phyloP scores from a whole-genome alignment of 495 filamentous ascomycete species.

The Cenococcum geophilum region DNA sequence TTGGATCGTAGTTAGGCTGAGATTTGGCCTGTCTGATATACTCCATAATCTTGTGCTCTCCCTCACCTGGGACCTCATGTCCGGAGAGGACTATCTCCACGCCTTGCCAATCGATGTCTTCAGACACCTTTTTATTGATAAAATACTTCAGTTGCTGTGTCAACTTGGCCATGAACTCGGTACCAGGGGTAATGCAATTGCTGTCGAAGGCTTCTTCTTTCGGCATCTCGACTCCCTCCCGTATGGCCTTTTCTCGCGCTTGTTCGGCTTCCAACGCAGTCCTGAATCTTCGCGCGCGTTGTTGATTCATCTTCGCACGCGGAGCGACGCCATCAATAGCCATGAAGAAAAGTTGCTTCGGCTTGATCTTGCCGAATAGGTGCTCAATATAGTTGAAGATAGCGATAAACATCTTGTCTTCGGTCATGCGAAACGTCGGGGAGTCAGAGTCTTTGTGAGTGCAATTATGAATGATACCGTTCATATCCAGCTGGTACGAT shows the following conservation, averaged over 20 bases:
- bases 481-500: slow-evolving; percentile 73
- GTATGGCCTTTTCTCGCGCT: slow-evolving; percentile 82
- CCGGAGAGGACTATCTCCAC: slow-evolving; percentile 94
- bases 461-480: slow-evolving; percentile 99
- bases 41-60: slow-evolving; percentile 99
- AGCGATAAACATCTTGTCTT: slow-evolving; percentile 98
- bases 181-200: slow-evolving; percentile 97
- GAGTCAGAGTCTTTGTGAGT: slow-evolving; percentile 93
- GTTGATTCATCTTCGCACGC: slow-evolving; percentile 99
- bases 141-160: slow-evolving; percentile 95
- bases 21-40: slow-evolving; percentile 96
- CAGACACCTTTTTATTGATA: slow-evolving; percentile 95
- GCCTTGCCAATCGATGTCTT: slow-evolving; percentile 94
- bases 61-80: slow-evolving; percentile 98
- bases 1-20: slow-evolving; percentile 88
- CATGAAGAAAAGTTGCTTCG: slow-evolving; percentile 98
- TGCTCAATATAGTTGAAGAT: slow-evolving; percentile 99
- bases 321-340: slow-evolving; percentile 97
- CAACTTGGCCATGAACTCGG: slow-evolving; percentile 95
- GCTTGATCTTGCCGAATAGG: slow-evolving; percentile 96
- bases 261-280: slow-evolving; percentile 87
- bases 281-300: slow-evolving; percentile 89
- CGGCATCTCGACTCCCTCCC: slow-evolving; percentile 83
- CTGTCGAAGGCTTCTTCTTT: slow-evolving; percentile 96
- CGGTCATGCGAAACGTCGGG: slow-evolving; percentile 84